Evolutionary conservation across 78 protist genomes (phyloP), one percentile per base, ranked within the genome.

Genomic region (Anaeramoeba flamelloides): DNA sequence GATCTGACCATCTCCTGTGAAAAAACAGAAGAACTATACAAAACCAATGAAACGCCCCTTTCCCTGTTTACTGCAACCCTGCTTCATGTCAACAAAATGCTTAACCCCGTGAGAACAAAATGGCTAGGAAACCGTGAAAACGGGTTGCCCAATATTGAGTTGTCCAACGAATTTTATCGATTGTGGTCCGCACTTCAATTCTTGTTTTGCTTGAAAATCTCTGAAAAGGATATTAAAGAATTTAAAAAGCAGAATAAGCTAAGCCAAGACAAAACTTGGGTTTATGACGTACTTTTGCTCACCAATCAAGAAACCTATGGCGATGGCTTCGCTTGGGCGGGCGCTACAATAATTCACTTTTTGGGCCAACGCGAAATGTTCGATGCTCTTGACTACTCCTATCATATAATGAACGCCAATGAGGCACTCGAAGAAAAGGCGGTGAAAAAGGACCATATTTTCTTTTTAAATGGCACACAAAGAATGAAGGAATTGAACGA

Each of bases 261-360:
- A n/a, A n/a, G n/a, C n/a, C n/a, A n/a, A n/a, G n/a, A n/a, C n/a
- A n/a, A n/a, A n/a, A n/a, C n/a, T n/a, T n/a, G n/a, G n/a, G n/a
- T n/a, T n/a, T n/a, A n/a, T n/a, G n/a, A n/a, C n/a, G n/a, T n/a
- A n/a, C n/a, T n/a, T n/a, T n/a, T 1, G 87, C 26, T 1, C n/a
- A 0, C 39, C 26, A 1, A n/a, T n/a, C n/a, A n/a, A 33, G 82
- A 84, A 30, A 34, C 88, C 8, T 91, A 86, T 38, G 94, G 94
- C 65, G 92, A 91, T 32, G 94, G 93, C 34, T 38, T 89, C 74
- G 33, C 53, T 74, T 90, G 87, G 90, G 92, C 89, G 2, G 94
- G 94, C 77, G 36, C 77, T 39, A 37, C 85, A n/a, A 2, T 91
- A 2, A 82, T 91, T 38, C 82, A 90, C 83, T 76, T 91, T 77